Percentiles rank a stretch among this genome's conserved stretches.
Evolutionary conservation across 1,284 basidiomycete species (phyloP).

Genomic region (Microstroma glucosiphilum): DNA sequence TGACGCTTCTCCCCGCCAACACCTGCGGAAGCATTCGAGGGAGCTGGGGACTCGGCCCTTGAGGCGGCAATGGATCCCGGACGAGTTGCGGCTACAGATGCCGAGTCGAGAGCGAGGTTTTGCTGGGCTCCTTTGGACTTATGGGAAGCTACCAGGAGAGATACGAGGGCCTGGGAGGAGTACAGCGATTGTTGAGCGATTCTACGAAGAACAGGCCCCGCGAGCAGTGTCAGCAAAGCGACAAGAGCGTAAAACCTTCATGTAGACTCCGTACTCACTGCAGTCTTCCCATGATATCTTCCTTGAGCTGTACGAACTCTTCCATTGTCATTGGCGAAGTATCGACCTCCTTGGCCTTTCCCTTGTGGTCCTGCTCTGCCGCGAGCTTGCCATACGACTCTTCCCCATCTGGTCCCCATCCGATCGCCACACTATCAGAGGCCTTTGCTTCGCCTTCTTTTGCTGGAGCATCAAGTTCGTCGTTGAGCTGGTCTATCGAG

Average conservation of each 20-base stretch:
- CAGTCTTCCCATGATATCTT: slow-evolving; percentile 6
- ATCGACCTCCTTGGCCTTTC: slow-evolving; percentile 1
- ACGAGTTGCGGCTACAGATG: slow-evolving; percentile 11
- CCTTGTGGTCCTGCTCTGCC: background rate
- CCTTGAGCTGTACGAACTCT: slow-evolving; percentile 6
- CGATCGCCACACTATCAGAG: background rate
- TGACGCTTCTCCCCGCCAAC: background rate
- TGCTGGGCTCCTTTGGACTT: slow-evolving; percentile 19
- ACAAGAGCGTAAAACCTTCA: slow-evolving; percentile 3
- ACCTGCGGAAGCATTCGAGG: background rate
- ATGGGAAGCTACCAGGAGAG: slow-evolving; percentile 10
- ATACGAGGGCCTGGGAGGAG: slow-evolving; percentile 6
- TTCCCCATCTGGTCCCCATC: background rate
- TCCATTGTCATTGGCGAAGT: slow-evolving; percentile 1
- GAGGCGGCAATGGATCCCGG: slow-evolving; percentile 12
- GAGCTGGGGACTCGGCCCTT: background rate
- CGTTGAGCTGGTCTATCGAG: slow-evolving; percentile 10
- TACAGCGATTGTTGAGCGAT: slow-evolving; percentile 7
- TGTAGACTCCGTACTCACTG: background rate
- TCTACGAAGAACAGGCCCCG: background rate
- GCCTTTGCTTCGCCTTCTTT: background rate
- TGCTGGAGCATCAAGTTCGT: background rate
- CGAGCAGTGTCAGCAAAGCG: background rate
- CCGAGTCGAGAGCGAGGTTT: slow-evolving; percentile 17
- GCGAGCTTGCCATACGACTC: background rate